phyloP scores from a whole-genome alignment of 805 yeast genomes.

The Starmerella etchellsii region DNA sequence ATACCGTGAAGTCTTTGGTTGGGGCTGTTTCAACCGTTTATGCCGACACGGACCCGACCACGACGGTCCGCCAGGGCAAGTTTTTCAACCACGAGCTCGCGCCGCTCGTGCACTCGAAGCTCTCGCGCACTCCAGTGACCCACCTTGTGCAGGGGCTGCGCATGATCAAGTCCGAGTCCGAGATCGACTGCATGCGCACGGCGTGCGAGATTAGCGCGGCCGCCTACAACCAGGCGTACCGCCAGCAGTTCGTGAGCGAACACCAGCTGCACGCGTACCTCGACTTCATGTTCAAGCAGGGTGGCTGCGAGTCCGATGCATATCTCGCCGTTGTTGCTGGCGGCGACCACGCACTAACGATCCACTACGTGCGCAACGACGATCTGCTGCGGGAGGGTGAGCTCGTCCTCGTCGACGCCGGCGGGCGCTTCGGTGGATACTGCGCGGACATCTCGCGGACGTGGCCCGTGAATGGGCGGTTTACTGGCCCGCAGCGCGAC shows the following conservation, averaged over 20 bases:
- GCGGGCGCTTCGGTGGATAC: conserved; percentile 87
- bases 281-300: conserved; percentile 67
- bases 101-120: conserved; percentile 10
- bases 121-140: neutral
- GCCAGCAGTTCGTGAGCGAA: conserved; percentile 48
- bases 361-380: conserved; percentile 89
- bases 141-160: conserved; percentile 31
- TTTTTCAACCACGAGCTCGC: conserved; percentile 19
- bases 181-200: conserved; percentile 61
- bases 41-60: conserved; percentile 19
- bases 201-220: conserved; percentile 75
- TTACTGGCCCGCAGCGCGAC: conserved; percentile 68
- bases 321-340: conserved; percentile 95
- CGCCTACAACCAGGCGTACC: conserved; percentile 74
- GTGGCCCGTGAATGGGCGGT: conserved; percentile 78
- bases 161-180: conserved; percentile 61
- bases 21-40: conserved; percentile 15
- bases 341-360: conserved; percentile 77
- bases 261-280: conserved; percentile 65
- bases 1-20: conserved; percentile 11
- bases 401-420: conserved; percentile 86
- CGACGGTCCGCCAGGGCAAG: conserved; percentile 19
- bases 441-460: conserved; percentile 92
- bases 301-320: conserved; percentile 84
- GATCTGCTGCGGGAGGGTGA: conserved; percentile 66